Evolutionary conservation across 2,329 filamentous ascomycete genomes (phyloP).

Genomic region (Aspergillus ruber): DNA sequence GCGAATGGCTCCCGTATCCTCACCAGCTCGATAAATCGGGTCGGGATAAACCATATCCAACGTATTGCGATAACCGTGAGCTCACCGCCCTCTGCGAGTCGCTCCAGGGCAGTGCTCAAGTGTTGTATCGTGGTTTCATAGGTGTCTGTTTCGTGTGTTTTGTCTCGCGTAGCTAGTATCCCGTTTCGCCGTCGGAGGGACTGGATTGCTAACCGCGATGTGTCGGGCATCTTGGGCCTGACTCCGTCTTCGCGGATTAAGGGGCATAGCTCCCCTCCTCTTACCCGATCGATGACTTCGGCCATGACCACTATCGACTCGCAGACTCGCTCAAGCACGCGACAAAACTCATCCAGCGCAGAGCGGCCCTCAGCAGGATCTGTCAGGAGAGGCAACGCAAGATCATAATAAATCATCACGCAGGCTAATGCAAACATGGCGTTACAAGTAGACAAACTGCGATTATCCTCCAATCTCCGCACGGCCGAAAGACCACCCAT

Average conservation of each 20-base stretch:
- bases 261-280: conserved; percentile 18
- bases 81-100: conserved; percentile 24
- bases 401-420: conserved; percentile 29
- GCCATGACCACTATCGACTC: conserved; percentile 23
- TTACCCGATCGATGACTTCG: conserved; percentile 17
- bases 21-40: conserved; percentile 50
- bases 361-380: conserved; percentile 4
- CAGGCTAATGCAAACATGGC: conserved; percentile 30
- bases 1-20: conserved; percentile 34
- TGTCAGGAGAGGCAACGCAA: conserved; percentile 21
- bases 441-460: conserved; percentile 25
- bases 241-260: conserved; percentile 18
- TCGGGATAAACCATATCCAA: conserved; percentile 54
- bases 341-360: conserved; percentile 25
- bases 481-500: conserved; percentile 5
- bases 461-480: conserved; percentile 15
- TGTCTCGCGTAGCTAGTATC: conserved; percentile 13
- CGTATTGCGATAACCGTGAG: conserved; percentile 41
- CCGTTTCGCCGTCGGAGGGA: conserved; percentile 20
- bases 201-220: conserved; percentile 23
- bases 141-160: conserved; percentile 19
- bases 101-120: conserved; percentile 20
- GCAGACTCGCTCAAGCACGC: conserved; percentile 24
- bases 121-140: conserved; percentile 23
- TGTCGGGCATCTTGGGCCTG: conserved; percentile 29